Conservation (phyloP, 1,284 basidiomycete genomes). For the Ganoderma leucocontextum region DNA sequence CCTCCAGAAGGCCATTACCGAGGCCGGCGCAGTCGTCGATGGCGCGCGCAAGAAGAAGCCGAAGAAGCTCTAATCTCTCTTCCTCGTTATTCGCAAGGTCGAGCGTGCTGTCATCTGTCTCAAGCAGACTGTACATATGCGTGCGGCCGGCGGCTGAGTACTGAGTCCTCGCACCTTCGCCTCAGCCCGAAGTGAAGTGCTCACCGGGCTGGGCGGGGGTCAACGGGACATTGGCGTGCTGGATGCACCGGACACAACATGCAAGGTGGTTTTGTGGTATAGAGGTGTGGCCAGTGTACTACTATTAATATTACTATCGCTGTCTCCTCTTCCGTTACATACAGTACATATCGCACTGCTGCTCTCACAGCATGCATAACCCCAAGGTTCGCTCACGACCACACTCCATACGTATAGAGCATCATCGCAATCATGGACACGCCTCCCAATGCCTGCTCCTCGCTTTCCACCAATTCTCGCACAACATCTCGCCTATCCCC, state of each 20-base stretch:
- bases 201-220: constrained; percentile 21
- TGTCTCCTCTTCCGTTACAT: constrained; percentile 8
- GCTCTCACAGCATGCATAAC: constrained; percentile 5
- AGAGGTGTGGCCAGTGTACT: constrained; percentile 30
- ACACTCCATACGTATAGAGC: constrained; percentile 6
- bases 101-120: constrained; percentile 1
- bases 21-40: constrained; percentile 65
- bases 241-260: constrained; percentile 21
- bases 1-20: constrained; percentile 59
- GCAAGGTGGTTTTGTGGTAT: constrained; percentile 25
- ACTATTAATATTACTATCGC: constrained; percentile 15
- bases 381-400: background rate
- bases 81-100: background rate
- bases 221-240: constrained; percentile 21
- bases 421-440: constrained; percentile 6
- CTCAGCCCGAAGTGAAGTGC: constrained; percentile 27
- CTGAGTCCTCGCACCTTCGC: constrained; percentile 16
- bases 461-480: background rate
- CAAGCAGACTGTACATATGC: constrained; percentile 26
- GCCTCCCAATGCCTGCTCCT: constrained; percentile 3
- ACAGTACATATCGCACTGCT: background rate
- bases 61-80: constrained; percentile 37
- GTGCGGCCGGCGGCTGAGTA: constrained; percentile 16
- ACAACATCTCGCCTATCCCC: background rate
- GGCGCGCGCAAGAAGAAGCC: constrained; percentile 64